Conservation (phyloP, 2,329 filamentous ascomycete species). For the Beauveria brongniartii region DNA sequence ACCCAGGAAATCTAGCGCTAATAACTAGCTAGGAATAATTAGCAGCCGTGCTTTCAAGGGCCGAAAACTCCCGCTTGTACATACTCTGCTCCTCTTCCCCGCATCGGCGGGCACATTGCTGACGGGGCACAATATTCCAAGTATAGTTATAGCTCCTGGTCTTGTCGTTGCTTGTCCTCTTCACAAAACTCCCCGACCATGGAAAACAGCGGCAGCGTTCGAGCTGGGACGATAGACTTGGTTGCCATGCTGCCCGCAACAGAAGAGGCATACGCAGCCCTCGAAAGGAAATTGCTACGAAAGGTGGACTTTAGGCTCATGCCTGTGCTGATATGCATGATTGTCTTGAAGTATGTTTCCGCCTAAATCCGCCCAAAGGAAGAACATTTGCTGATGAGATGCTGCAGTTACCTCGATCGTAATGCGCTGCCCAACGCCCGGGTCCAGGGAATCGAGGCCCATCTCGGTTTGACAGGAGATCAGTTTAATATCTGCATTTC, state of each 20-base stretch:
- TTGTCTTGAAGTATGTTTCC: conserved; percentile 35
- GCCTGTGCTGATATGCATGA: conserved; percentile 46
- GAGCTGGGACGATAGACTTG: not conserved
- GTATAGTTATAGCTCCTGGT: too few species aligned
- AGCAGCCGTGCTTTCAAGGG: too few species aligned
- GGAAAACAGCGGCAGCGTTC: not conserved
- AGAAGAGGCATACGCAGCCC: not conserved
- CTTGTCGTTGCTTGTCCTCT: too few species aligned
- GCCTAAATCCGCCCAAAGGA: too few species aligned
- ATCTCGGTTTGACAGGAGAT: conserved; percentile 44
- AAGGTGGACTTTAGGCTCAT: conserved; percentile 46
- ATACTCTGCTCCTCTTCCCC: too few species aligned
- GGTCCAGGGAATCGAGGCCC: conserved; percentile 50
- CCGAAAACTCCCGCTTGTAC: too few species aligned
- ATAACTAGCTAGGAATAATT: too few species aligned
- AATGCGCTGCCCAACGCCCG: conserved; percentile 30
- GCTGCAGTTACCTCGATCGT: conserved; percentile 32
- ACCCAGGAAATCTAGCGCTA: too few species aligned
- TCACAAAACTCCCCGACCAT: not conserved
- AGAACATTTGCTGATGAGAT: not conserved
- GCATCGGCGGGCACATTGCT: too few species aligned
- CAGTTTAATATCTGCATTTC: conserved; percentile 53
- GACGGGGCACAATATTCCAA: too few species aligned
- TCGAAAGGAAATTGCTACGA: conserved; percentile 30
- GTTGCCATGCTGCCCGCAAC: not conserved